phyloP scores from a whole-genome alignment of 2,329 filamentous ascomycete species.

The Paramyrothecium roridum region DNA sequence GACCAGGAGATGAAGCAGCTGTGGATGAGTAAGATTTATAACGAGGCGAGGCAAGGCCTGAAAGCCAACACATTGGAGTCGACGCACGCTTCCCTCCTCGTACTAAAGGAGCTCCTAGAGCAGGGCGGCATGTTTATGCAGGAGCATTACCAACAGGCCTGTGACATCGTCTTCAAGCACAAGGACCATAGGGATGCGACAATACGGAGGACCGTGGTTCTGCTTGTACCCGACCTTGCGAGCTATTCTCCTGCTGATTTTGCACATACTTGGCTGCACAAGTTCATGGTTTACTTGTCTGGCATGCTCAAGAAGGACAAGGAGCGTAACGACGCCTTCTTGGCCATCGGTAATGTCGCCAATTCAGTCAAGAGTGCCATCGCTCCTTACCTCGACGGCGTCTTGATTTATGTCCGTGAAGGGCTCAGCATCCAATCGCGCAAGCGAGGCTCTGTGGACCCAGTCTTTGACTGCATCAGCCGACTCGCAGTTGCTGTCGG shows the following conservation, averaged over 20 bases:
- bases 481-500: slow-evolving; percentile 93
- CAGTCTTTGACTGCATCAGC: slow-evolving; percentile 97
- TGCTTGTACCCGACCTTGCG: slow-evolving; percentile 87
- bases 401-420: slow-evolving; percentile 89
- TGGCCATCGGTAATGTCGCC: slow-evolving; percentile 93
- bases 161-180: slow-evolving; percentile 87
- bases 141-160: slow-evolving; percentile 85
- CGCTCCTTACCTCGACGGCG: slow-evolving; percentile 89
- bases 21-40: slow-evolving; percentile 90
- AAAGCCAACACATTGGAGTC: slow-evolving; percentile 78
- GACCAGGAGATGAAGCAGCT: slow-evolving; percentile 82
- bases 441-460: slow-evolving; percentile 62
- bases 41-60: slow-evolving; percentile 77
- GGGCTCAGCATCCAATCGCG: slow-evolving; percentile 78
- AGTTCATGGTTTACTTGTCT: slow-evolving; percentile 95
- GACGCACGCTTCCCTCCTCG: slow-evolving; percentile 90
- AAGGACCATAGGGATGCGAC: slow-evolving; percentile 89
- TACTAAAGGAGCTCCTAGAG: slow-evolving; percentile 86
- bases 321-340: slow-evolving; percentile 89
- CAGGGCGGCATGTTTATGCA: slow-evolving; percentile 99
- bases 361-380: slow-evolving; percentile 96
- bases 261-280: slow-evolving; percentile 80
- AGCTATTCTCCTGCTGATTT: slow-evolving; percentile 92
- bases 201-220: slow-evolving; percentile 84
- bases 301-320: slow-evolving; percentile 93